Evolutionary conservation across 495 filamentous ascomycete genomes (phyloP).

Genomic region (Evernia prunastri): DNA sequence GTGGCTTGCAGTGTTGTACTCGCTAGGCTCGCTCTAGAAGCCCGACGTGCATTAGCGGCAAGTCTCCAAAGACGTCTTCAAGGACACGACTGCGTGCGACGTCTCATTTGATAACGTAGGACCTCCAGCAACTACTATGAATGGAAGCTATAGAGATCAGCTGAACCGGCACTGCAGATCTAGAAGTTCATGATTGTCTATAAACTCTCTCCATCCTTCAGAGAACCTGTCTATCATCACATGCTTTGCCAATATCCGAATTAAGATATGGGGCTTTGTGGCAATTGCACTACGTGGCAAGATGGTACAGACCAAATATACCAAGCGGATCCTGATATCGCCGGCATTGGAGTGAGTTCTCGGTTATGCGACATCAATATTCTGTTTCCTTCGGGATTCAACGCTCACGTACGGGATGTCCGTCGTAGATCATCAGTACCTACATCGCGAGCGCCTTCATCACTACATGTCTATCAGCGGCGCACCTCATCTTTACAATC

Average conservation of each 20-base stretch:
- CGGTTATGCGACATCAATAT: not conserved
- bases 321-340: constrained; percentile 26
- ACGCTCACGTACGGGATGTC: not conserved
- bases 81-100: not conserved
- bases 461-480: constrained; percentile 5
- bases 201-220: not conserved
- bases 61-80: not conserved
- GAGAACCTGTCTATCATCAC: not conserved
- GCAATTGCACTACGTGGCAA: constrained; percentile 3
- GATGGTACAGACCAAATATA: not conserved
- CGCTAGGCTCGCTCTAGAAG: not conserved
- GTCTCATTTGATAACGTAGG: not conserved
- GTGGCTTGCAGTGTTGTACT: not conserved
- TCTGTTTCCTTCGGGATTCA: not conserved
- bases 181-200: not conserved
- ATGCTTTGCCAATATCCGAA: not conserved
- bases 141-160: not conserved
- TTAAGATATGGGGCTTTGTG: constrained; percentile 1
- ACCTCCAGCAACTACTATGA: not conserved
- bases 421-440: constrained; percentile 17
- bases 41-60: not conserved
- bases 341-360: constrained; percentile 23
- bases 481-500: constrained; percentile 9
- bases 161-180: not conserved
- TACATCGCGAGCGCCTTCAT: constrained; percentile 19